A percentile compares a stretch with the other conserved stretches of the same genome.
Evolutionary conservation across 306 rosid genomes (phyloP).

Genomic region (Dryas octopetala): DNA sequence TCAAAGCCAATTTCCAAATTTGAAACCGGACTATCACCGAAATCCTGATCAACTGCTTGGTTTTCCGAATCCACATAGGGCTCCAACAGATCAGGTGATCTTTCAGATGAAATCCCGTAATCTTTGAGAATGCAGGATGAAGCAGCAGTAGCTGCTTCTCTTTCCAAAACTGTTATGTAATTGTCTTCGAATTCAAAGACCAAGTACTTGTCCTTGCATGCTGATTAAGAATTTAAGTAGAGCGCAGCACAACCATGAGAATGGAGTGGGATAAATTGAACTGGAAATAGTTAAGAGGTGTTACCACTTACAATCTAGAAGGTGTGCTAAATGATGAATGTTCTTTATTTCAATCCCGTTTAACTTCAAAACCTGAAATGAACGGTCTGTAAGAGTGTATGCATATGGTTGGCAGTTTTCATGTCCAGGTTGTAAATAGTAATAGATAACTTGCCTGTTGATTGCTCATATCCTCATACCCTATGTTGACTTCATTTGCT

Average conservation of each 20-base stretch:
- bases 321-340: constrained; percentile 87
- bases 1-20: constrained; percentile 72
- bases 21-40: constrained; percentile 67
- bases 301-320: constrained; percentile 69
- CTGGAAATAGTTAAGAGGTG: constrained; percentile 12
- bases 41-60: constrained; percentile 41
- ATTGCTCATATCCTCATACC: constrained; percentile 94
- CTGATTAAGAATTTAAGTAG: constrained; percentile 36
- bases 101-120: constrained; percentile 83
- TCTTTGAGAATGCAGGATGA: constrained; percentile 70
- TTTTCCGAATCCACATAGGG: constrained; percentile 62
- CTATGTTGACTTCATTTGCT: constrained; percentile 87
- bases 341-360: constrained; percentile 76
- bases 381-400: constrained; percentile 4
- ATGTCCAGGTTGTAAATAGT: constrained; percentile 3
- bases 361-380: constrained; percentile 75
- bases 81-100: constrained; percentile 76
- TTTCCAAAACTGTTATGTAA: constrained; percentile 75
- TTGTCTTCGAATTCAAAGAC: constrained; percentile 88
- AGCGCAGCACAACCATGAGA: constrained; percentile 30
- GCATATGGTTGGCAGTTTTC: constrained; percentile 16
- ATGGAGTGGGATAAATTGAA: constrained; percentile 4
- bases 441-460: constrained; percentile 66
- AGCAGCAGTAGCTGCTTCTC: constrained; percentile 61
- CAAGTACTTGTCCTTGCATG: constrained; percentile 71